phyloP scores from a whole-genome alignment of 140 eudicot genomes.

The Stevia rebaudiana region DNA sequence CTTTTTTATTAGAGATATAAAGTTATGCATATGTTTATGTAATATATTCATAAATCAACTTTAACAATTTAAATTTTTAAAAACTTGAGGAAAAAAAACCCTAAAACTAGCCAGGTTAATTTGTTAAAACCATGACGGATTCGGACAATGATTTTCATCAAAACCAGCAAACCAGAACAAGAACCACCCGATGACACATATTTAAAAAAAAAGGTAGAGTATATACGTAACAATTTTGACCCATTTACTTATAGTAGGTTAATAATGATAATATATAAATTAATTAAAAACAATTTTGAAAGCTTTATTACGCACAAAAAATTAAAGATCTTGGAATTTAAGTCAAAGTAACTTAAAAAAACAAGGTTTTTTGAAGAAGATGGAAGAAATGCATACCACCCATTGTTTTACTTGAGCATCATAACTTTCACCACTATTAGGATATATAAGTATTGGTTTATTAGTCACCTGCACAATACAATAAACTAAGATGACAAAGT shows the following conservation, averaged over 20 bases:
- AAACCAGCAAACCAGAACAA: neutral
- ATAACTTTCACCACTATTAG: conserved; percentile 80
- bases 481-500: neutral
- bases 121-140: too few relatives aligned
- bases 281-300: neutral
- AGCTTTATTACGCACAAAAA: neutral
- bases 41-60: too few relatives aligned
- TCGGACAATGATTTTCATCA: neutral
- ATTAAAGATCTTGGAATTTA: too few relatives aligned
- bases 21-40: too few relatives aligned
- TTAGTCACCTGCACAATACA: conserved; percentile 49
- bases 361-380: neutral
- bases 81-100: too few relatives aligned
- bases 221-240: neutral
- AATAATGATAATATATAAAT: too few relatives aligned
- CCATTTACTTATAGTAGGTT: neutral
- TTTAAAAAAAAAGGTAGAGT: neutral
- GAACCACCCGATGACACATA: neutral
- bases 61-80: too few relatives aligned
- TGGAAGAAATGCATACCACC: conserved; percentile 56
- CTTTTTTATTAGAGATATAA: too few relatives aligned
- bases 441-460: conserved; percentile 75
- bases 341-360: neutral
- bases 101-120: neutral
- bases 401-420: conserved; percentile 62